These are phyloP conservation scores for Fennellomyces sp. DNA, from an alignment of 371 early-diverging fungal genomes.

Conservation along the genomic window DNA sequence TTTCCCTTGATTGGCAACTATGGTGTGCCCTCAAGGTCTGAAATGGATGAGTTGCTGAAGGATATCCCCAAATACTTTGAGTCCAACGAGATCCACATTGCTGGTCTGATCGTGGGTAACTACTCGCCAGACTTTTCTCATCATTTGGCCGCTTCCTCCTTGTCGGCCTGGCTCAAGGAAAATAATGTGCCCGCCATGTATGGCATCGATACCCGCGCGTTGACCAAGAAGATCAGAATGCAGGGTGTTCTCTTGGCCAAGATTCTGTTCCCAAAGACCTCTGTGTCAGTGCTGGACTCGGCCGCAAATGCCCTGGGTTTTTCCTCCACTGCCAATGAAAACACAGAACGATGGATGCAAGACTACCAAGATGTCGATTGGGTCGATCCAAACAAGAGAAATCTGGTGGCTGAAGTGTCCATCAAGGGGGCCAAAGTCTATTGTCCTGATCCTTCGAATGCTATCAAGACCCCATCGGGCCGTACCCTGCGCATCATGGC, in stretches of 20 bases:
- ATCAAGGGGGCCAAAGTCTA: slow-evolving; percentile 79
- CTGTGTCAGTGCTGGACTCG: slow-evolving; percentile 57
- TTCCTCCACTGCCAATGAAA: slow-evolving; percentile 32
- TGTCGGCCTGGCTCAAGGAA: slow-evolving; percentile 88
- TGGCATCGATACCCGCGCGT: slow-evolving; percentile 94
- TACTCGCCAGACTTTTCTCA: slow-evolving; percentile 90
- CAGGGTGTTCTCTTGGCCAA: slow-evolving; percentile 87
- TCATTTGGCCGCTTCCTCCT: slow-evolving; percentile 86
- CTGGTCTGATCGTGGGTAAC: slow-evolving; percentile 87
- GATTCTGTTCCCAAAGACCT: slow-evolving; percentile 81
- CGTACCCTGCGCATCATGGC: slow-evolving; percentile 85
- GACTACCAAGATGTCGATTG: slow-evolving; percentile 82
- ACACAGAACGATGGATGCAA: slow-evolving; percentile 64
- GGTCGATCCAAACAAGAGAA: slow-evolving; percentile 90
- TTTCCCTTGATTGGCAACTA: slow-evolving; percentile 92
- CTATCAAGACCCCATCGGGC: slow-evolving; percentile 72
- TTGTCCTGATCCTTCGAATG: slow-evolving; percentile 62
- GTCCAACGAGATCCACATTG: slow-evolving; percentile 80
- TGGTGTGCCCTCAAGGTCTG: slow-evolving; percentile 82
- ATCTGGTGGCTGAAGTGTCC: slow-evolving; percentile 94
- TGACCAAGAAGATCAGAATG: slow-evolving; percentile 84
- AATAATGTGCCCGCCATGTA: slow-evolving; percentile 87
- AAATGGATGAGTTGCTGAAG: slow-evolving; percentile 76
- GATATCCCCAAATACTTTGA: slow-evolving; percentile 90
- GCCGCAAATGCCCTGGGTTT: slow-evolving; percentile 47